Evolutionary conservation across 106 monocot species (phyloP), one percentile per base, ranked within the genome.

Genomic region (Ottelia alismoides): DNA sequence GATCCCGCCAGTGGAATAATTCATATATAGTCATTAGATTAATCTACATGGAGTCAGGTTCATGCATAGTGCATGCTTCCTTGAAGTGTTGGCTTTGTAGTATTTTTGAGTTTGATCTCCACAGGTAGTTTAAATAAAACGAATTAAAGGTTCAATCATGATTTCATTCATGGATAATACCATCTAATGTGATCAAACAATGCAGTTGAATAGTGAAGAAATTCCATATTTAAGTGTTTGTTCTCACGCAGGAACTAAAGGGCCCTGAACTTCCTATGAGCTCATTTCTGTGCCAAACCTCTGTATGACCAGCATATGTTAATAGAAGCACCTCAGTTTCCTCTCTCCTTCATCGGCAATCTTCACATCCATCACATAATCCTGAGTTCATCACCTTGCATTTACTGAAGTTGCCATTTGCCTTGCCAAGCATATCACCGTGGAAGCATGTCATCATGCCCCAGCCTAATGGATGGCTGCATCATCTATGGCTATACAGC

Each of bases 171-270:
- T n/a, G n/a, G n/a, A n/a, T n/a, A n/a, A n/a, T n/a, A n/a, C n/a
- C n/a, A n/a, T n/a, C n/a, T n/a, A n/a, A n/a, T n/a, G n/a, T n/a
- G n/a, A n/a, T n/a, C n/a, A n/a, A n/a, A n/a, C 52, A 25, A 7
- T 25, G 18, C 23, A 22, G 31, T 50, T 58, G 26, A 45, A 11
- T 66, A 52, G 55, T 47, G 19, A 70, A 66, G 61, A 52, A 63
- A 26, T 22, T 62, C 66, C 24, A 40, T 66, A n/a, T 65, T 76
- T 84, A 79, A 79, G 75, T 74, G 62, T 79, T 87, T 87, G 72
- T 74, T 87, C 81, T 87, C 69, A 69, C 77, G 74, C 81, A 87
- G 81, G 86, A 81, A 67, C 71, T 81, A 77, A 78, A 30, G 64
- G 63, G 68, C 70, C 52, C 30, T 31, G 65, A 74, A 65, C 74